These are phyloP conservation scores for Colletotrichum sp. DNA, from an alignment of 2,329 filamentous ascomycete genomes.

Conservation along the genomic window DNA sequence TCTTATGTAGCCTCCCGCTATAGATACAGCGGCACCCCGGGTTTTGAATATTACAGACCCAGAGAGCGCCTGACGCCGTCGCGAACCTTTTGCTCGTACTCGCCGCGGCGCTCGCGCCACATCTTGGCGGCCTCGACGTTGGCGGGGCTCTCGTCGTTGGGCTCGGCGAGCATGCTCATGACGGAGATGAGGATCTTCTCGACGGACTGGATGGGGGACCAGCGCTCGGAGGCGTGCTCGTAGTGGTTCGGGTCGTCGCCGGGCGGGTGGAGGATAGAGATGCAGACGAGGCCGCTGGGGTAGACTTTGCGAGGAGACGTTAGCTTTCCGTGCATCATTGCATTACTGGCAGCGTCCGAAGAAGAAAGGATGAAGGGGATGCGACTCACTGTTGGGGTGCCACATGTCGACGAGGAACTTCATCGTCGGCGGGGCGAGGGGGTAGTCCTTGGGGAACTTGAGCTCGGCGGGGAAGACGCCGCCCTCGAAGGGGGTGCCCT, in stretches of 20 bases:
- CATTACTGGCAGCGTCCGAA: no score
- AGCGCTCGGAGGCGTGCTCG: slow-evolving; percentile 93
- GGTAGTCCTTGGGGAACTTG: slow-evolving; percentile 95
- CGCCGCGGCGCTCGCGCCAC: slow-evolving; percentile 84
- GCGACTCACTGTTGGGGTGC: slow-evolving; percentile 85
- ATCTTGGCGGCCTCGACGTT: slow-evolving; percentile 97
- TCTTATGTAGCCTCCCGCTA: fast-evolving
- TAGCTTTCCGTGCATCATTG: no score
- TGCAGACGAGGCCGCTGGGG: slow-evolving; percentile 89
- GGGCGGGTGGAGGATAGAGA: slow-evolving; percentile 95
- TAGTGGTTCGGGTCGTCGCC: slow-evolving; percentile 99
- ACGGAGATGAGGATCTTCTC: slow-evolving; percentile 97
- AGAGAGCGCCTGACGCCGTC: slow-evolving; percentile 81
- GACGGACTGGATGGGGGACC: slow-evolving; percentile 95
- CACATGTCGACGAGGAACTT: slow-evolving; percentile 93
- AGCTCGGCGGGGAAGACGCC: slow-evolving; percentile 95
- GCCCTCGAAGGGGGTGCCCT: slow-evolving; percentile 94
- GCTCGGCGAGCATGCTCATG: slow-evolving; percentile 98
- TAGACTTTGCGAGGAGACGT: slow-evolving; percentile 80
- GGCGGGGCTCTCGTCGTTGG: slow-evolving; percentile 95
- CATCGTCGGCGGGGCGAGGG: slow-evolving; percentile 95
- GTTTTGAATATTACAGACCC: slow-evolving; percentile 59
- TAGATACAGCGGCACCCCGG: not conserved
- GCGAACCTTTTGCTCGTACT: slow-evolving; percentile 87
- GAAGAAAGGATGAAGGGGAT: no score